These are phyloP conservation scores for Nothopassalora personata DNA, from an alignment of 2,329 filamentous ascomycete species.

Conservation along the genomic window DNA sequence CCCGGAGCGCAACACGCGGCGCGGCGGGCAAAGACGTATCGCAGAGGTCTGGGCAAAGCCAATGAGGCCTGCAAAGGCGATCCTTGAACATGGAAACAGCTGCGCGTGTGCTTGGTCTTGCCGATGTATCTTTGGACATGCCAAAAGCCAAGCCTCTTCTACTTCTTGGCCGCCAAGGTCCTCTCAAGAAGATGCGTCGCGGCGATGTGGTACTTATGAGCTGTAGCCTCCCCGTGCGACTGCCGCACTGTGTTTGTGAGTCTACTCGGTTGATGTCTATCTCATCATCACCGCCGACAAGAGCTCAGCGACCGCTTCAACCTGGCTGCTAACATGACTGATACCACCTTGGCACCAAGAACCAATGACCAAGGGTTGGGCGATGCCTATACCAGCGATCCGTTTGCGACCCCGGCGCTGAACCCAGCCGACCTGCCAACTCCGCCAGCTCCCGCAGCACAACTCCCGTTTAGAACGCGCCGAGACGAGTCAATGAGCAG, in stretches of 20 bases:
- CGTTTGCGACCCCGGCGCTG: conserved; percentile 15
- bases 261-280: conserved; percentile 10
- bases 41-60: conserved; percentile 11
- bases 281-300: conserved; percentile 1
- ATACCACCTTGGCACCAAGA: conserved; percentile 21
- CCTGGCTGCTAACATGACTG: conserved; percentile 15
- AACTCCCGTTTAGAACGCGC: conserved; percentile 1
- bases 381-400: conserved; percentile 5
- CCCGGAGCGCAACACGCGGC: not conserved
- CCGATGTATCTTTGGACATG: conserved; percentile 1
- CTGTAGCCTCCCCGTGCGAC: conserved; percentile 7
- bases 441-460: conserved; percentile 18
- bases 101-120: not conserved
- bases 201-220: conserved; percentile 14
- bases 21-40: conserved; percentile 1
- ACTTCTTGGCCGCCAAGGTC: not conserved
- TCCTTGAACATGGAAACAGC: conserved; percentile 9
- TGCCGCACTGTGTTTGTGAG: conserved; percentile 3
- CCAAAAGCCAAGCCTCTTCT: not conserved
- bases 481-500: conserved; percentile 2
- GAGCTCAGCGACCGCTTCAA: conserved; percentile 1
- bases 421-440: conserved; percentile 12
- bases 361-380: conserved; percentile 6
- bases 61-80: conserved; percentile 12
- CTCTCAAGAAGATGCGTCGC: not conserved